Percentiles rank a stretch among this genome's conserved stretches.
phyloP scores from a whole-genome alignment of 116 monocot species.

The Phalaenopsis hybrid region DNA sequence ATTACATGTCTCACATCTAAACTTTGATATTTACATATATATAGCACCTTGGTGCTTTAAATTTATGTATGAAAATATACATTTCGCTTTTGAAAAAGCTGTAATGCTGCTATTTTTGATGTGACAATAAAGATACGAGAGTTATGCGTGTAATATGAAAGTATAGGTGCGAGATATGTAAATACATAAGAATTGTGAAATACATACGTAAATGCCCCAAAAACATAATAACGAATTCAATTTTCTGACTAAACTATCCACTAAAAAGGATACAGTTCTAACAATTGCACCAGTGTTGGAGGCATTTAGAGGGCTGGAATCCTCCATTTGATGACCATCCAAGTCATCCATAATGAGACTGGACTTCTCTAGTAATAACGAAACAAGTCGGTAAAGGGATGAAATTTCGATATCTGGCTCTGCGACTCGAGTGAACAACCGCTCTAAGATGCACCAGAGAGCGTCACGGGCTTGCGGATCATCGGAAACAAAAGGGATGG shows the following conservation, averaged over 20 bases:
- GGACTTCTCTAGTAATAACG: slow-evolving; percentile 37
- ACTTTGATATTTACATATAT: no score
- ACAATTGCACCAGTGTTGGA: slow-evolving; percentile 8
- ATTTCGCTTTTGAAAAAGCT: no score
- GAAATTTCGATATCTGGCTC: slow-evolving; percentile 14
- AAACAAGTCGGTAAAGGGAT: slow-evolving; percentile 27
- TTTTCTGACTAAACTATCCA: not conserved
- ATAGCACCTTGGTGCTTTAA: no score
- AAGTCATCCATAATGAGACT: slow-evolving; percentile 59
- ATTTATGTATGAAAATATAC: no score
- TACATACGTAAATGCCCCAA: not conserved
- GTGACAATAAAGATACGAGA: no score
- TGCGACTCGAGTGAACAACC: slow-evolving; percentile 35
- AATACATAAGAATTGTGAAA: no score
- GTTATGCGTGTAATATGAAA: no score
- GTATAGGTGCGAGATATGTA: no score
- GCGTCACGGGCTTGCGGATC: slow-evolving; percentile 61
- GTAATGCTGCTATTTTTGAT: no score
- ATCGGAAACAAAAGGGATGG: slow-evolving; percentile 57
- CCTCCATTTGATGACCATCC: slow-evolving; percentile 23
- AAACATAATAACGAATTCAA: not conserved
- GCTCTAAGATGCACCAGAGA: slow-evolving; percentile 62
- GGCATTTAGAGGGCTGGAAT: slow-evolving; percentile 2
- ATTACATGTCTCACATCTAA: no score
- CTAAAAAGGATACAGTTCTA: slow-evolving; percentile 48